Evolutionary conservation across 306 rosid species (phyloP), one percentile per base, ranked within the genome.

Genomic region (Aeschynomene evenia): DNA sequence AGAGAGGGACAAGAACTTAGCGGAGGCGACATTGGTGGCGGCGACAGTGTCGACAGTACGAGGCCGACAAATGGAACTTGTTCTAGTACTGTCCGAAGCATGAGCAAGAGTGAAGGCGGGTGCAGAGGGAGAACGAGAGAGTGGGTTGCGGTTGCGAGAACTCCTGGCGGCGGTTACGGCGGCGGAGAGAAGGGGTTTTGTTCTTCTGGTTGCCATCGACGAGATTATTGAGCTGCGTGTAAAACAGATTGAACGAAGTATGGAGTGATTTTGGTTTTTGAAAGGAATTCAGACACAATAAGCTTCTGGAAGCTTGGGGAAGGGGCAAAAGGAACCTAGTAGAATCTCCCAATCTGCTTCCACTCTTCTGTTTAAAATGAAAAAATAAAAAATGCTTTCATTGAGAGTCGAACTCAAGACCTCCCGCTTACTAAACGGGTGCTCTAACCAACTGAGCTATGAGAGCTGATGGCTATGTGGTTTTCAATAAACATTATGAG

Each of bases 361-460:
- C n/a, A n/a, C n/a, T n/a, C n/a, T n/a, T n/a, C n/a, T n/a, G n/a
- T n/a, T n/a, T n/a, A 36, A 36, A 36, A 37, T 7, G 9, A 37
- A 0, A 37, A 9, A 37, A 9, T 0, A 1, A 37, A 8, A 37
- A 37, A 28, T 28, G 82, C 87, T 87, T 85, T 87, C 85, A 80
- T 75, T 84, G 85, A 85, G 94, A 87, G 87, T 90, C 4, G 85
- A 87, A 87, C 91, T 90, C 91, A 85, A 79, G 86, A 85, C 90
- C 89, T 87, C 88, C 89, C 91, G 85, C 91, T 87, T 85, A 87
- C 91, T 85, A 82, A 87, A 85, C 88, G 87, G 84, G 83, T 89
- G 89, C 86, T 87, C 89, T 87, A 89, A 85, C 93, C 93, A 85
- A 85, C 85, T 82, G 85, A 86, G 90, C 92, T 80, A 89, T 83